Conservation (phyloP, 805 yeast genomes). For the Vanderwaltozyma yarrowii region DNA sequence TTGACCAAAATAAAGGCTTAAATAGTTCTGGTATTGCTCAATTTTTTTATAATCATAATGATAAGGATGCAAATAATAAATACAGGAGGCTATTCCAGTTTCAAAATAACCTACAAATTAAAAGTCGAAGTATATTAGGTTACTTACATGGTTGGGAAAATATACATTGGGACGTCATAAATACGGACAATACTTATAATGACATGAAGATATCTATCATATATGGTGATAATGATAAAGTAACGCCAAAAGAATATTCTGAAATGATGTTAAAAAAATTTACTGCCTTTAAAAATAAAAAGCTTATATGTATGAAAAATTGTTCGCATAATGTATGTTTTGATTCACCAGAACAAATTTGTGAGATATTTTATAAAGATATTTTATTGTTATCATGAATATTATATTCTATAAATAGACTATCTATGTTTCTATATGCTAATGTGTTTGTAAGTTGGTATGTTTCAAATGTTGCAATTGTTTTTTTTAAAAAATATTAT, state of each 20-base stretch:
- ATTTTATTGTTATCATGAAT: background rate
- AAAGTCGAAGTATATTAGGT: conserved; percentile 20
- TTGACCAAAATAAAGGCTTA: conserved; percentile 25
- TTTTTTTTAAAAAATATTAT: too few relatives aligned
- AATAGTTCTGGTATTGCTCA: conserved; percentile 23
- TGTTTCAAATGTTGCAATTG: background rate
- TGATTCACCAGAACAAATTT: conserved; percentile 13
- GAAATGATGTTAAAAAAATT: conserved; percentile 6
- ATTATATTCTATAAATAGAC: too few relatives aligned
- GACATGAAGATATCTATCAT: conserved; percentile 7
- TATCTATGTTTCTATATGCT: too few relatives aligned
- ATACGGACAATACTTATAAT: background rate
- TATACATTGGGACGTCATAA: conserved; percentile 15
- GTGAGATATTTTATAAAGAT: conserved; percentile 4
- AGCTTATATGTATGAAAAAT: conserved; percentile 7
- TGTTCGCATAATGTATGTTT: conserved; percentile 24
- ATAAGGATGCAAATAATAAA: conserved; percentile 1
- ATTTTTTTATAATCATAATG: conserved; percentile 15
- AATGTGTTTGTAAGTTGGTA: background rate
- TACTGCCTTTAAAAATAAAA: conserved; percentile 2
- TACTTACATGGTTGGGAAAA: conserved; percentile 26
- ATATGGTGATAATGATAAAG: conserved; percentile 19
- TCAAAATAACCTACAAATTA: conserved; percentile 21
- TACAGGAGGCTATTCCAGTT: conserved; percentile 24
- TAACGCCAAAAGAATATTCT: conserved; percentile 15